These are phyloP conservation scores for Pyrus bretschneideri DNA, from an alignment of 306 rosid species.

Conservation along the genomic window DNA sequence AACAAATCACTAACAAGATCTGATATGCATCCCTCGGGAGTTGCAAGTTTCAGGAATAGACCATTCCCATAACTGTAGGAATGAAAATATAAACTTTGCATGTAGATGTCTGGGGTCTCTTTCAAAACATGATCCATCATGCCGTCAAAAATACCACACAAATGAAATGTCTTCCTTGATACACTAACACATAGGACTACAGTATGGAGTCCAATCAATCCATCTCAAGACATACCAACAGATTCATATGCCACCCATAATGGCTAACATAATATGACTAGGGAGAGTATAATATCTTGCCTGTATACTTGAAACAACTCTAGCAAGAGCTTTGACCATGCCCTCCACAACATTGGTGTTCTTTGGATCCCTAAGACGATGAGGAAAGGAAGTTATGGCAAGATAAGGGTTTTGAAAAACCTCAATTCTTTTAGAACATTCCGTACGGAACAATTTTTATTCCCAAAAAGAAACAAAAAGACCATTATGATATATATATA, in stretches of 20 bases:
- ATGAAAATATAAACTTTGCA: not conserved
- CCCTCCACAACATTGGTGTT: constrained; percentile 96
- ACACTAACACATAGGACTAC: not conserved
- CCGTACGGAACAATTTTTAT: not conserved
- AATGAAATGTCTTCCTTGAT: not conserved
- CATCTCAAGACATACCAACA: not conserved
- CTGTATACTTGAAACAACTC: constrained; percentile 88
- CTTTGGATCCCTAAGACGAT: constrained; percentile 66
- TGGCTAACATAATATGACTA: not conserved
- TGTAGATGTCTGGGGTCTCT: not conserved
- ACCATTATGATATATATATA: too few species aligned
- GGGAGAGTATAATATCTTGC: constrained; percentile 29
- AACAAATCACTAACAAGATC: not conserved
- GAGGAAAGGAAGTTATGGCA: constrained; percentile 13
- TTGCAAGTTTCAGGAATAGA: not conserved
- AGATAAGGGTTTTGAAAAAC: not conserved
- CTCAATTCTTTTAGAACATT: not conserved
- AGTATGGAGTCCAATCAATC: not conserved
- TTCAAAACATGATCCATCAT: not conserved
- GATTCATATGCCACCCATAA: not conserved
- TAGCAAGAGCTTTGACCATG: constrained; percentile 89
- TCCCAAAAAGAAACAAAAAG: not conserved
- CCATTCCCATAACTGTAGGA: not conserved
- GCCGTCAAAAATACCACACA: not conserved
- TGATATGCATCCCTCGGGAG: not conserved